These are phyloP conservation scores for Radiomyces spectabilis DNA, from an alignment of 192 early-diverging fungal species.

Conservation along the genomic window DNA sequence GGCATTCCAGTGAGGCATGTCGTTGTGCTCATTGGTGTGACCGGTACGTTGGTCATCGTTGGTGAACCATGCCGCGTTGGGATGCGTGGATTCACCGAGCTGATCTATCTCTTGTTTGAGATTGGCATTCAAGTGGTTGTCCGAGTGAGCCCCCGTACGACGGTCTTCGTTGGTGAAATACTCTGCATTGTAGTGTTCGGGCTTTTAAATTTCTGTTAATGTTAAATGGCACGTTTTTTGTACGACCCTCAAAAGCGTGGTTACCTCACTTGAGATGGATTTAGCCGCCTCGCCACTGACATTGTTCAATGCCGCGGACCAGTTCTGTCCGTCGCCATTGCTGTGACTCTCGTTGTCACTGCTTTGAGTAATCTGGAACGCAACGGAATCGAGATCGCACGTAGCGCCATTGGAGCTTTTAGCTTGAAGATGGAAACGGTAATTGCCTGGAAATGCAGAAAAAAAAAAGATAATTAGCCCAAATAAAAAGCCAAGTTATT, in stretches of 20 bases:
- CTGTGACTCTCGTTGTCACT: not conserved
- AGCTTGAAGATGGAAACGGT: not conserved
- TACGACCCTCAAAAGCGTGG: too few relatives aligned
- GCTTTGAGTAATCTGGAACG: not conserved
- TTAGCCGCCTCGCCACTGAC: not conserved
- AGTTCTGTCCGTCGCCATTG: not conserved
- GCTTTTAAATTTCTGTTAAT: too few relatives aligned
- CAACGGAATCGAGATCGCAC: not conserved
- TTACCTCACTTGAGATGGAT: not conserved
- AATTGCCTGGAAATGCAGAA: too few relatives aligned
- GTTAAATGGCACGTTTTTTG: too few relatives aligned
- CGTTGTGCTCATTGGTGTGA: not conserved
- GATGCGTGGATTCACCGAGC: not conserved
- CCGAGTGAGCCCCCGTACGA: not conserved
- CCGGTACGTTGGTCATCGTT: constrained; percentile 1
- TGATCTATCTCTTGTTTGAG: not conserved
- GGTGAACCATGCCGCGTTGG: not conserved
- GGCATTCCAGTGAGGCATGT: too few relatives aligned
- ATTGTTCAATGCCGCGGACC: not conserved
- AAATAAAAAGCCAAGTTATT: too few relatives aligned
- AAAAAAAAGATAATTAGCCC: too few relatives aligned
- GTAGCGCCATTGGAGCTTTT: not conserved
- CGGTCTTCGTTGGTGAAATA: constrained; percentile 3
- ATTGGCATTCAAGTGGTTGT: not conserved
- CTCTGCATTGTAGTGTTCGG: too few relatives aligned